Conservation (phyloP, 495 filamentous ascomycete genomes). For the Cercophora samala region DNA sequence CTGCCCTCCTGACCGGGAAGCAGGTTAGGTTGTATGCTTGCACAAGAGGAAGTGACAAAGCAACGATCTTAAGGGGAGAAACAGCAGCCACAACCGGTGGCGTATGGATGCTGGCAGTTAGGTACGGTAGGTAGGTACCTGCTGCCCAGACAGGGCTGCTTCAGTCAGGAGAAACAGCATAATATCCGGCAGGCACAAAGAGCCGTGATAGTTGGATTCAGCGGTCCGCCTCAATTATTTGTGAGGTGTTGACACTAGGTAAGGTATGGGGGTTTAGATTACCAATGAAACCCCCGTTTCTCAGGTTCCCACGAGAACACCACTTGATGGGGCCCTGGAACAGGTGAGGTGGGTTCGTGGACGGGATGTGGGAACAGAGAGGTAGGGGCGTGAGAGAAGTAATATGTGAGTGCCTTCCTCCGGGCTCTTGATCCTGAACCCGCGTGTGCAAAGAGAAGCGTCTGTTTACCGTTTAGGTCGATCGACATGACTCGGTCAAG, state of each 20-base stretch:
- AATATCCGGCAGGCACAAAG: not conserved
- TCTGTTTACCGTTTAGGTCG: not conserved
- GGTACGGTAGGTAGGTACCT: not conserved
- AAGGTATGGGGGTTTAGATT: not conserved
- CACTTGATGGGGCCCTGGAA: too few relatives aligned
- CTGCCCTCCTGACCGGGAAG: not conserved
- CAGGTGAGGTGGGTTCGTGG: not conserved
- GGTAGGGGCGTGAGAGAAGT: not conserved
- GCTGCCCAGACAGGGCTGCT: not conserved
- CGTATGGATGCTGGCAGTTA: not conserved
- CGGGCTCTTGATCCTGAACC: not conserved
- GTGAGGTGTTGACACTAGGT: not conserved
- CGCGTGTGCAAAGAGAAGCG: too few relatives aligned
- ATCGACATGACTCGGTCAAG: not conserved
- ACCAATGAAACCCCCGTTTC: not conserved
- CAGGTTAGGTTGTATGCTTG: not conserved
- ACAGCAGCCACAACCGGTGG: not conserved
- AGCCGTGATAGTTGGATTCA: not conserved
- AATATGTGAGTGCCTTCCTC: not conserved
- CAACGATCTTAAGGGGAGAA: not conserved
- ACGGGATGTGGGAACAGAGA: too few relatives aligned
- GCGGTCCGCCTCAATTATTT: too few relatives aligned
- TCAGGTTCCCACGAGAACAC: not conserved
- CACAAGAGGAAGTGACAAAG: not conserved
- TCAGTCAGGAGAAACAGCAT: not conserved